Evolutionary conservation across 805 yeast species (phyloP).

Genomic region (Ogataea saltuana): DNA sequence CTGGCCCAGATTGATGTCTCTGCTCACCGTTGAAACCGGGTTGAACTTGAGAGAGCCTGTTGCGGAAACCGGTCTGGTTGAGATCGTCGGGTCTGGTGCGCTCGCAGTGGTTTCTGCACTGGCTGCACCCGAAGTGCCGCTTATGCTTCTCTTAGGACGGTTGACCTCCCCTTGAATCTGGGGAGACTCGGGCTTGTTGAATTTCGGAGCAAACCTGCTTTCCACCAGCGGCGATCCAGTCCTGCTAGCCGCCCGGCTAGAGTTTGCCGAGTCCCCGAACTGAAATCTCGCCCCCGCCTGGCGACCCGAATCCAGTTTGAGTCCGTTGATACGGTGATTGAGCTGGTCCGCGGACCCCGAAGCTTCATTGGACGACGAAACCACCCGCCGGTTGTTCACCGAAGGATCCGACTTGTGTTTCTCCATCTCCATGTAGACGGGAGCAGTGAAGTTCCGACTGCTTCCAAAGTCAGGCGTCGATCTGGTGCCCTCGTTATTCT

Average conservation of each 20-base stretch:
- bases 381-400: constrained; percentile 12
- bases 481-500: constrained; percentile 12
- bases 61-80: not conserved
- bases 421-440: constrained; percentile 13
- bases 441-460: constrained; percentile 26
- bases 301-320: not conserved
- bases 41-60: constrained; percentile 4
- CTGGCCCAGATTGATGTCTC: constrained; percentile 7
- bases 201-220: too few relatives aligned
- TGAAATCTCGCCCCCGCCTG: constrained; percentile 9
- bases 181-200: too few relatives aligned
- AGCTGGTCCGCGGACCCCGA: constrained; percentile 5
- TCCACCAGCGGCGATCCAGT: constrained; percentile 7
- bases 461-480: constrained; percentile 17
- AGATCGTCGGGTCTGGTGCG: not conserved
- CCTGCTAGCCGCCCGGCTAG: too few relatives aligned
- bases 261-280: constrained; percentile 9
- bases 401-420: constrained; percentile 20
- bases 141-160: too few relatives aligned
- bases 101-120: too few relatives aligned
- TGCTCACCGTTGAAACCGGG: not conserved
- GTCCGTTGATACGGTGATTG: too few relatives aligned
- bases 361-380: constrained; percentile 9
- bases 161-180: too few relatives aligned
- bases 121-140: too few relatives aligned